Conservation (phyloP, 495 filamentous ascomycete genomes). For the Lophium mytilinum region DNA sequence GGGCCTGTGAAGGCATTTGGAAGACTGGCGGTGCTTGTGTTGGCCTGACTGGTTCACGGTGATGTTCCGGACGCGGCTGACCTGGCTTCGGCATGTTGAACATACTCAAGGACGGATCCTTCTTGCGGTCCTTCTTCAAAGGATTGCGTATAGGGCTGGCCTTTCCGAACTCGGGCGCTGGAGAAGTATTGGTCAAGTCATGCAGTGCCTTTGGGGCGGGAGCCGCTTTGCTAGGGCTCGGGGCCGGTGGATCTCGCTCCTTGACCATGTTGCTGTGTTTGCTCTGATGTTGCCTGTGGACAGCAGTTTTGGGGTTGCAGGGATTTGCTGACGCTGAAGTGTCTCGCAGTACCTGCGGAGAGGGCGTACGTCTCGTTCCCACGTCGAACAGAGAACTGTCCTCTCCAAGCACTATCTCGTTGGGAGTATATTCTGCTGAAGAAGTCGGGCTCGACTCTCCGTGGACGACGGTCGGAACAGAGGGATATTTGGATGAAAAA, state of each 20-base stretch:
- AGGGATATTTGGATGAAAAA: too few species aligned
- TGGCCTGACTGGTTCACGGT: constrained; percentile 5
- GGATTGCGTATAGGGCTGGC: constrained; percentile 42
- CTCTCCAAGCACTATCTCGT: too few species aligned
- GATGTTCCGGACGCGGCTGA: constrained; percentile 20
- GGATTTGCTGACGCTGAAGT: background rate
- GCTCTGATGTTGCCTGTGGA: constrained; percentile 4
- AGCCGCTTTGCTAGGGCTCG: constrained; percentile 13
- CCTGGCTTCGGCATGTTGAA: constrained; percentile 24
- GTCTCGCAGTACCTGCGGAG: background rate
- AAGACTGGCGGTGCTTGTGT: constrained; percentile 5
- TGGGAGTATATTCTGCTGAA: too few species aligned
- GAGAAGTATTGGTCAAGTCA: constrained; percentile 15
- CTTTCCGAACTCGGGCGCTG: constrained; percentile 51
- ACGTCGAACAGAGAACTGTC: background rate
- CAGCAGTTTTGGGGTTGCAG: too few species aligned
- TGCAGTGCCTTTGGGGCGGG: constrained; percentile 16
- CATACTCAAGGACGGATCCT: constrained; percentile 15
- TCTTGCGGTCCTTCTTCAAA: constrained; percentile 24
- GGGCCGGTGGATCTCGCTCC: constrained; percentile 25
- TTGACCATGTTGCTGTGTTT: constrained; percentile 21
- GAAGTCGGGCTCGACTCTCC: too few species aligned
- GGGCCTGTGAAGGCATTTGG: background rate
- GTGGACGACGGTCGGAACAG: too few species aligned
- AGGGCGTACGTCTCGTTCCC: background rate